These are phyloP conservation scores for Calonectria hongkongensis DNA, from an alignment of 2,329 filamentous ascomycete genomes.

Conservation along the genomic window DNA sequence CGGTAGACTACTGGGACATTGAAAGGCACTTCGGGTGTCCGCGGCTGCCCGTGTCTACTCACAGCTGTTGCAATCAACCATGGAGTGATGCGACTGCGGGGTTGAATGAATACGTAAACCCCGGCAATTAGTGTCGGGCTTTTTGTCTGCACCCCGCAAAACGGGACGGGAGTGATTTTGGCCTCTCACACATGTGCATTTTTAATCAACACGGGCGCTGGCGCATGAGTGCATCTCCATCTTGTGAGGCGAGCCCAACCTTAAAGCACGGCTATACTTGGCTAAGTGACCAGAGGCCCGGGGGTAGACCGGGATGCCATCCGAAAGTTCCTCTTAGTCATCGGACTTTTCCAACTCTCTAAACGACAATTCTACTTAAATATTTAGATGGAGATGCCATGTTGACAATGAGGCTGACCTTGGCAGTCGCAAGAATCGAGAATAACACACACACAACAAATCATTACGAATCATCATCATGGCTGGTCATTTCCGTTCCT, in stretches of 20 bases:
- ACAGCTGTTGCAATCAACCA: no score
- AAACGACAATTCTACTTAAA: neutral
- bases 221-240: neutral
- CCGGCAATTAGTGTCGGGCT: neutral
- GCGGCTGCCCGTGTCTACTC: no score
- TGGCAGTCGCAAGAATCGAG: neutral
- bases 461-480: neutral
- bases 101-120: neutral
- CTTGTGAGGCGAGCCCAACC: neutral
- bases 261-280: neutral
- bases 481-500: constrained; percentile 32
- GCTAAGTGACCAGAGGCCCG: neutral
- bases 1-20: no score
- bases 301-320: neutral
- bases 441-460: neutral
- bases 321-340: constrained; percentile 24
- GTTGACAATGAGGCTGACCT: neutral
- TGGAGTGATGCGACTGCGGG: no score
- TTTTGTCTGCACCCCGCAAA: neutral
- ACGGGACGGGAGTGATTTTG: neutral
- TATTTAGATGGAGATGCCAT: neutral
- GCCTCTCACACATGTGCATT: neutral
- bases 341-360: neutral
- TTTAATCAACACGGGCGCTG: neutral
- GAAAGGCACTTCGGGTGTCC: no score